These are phyloP conservation scores for Goffeauzyma gilvescens DNA, from an alignment of 768 basidiomycete genomes.

Conservation along the genomic window DNA sequence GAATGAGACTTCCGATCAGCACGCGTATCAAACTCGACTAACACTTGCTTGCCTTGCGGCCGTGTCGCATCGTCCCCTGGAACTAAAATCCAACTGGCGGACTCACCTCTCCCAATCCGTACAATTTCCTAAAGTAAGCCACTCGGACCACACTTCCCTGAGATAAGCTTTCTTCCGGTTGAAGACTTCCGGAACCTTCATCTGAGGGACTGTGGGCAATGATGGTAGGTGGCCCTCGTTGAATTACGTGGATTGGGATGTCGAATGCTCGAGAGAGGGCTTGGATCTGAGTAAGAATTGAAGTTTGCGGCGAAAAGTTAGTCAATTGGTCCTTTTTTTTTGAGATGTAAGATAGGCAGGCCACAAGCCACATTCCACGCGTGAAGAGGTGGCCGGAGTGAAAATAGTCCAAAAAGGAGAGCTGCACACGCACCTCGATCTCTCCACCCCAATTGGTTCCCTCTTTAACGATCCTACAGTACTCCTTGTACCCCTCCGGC, in stretches of 20 bases:
- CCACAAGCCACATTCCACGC: too few species aligned
- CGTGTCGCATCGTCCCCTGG: background rate
- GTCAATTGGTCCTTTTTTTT: too few species aligned
- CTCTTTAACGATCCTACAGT: slow-evolving; percentile 58
- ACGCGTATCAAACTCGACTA: too few species aligned
- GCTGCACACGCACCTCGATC: slow-evolving; percentile 43
- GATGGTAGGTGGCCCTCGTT: slow-evolving; percentile 57
- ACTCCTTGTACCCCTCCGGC: slow-evolving; percentile 41
- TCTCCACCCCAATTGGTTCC: slow-evolving; percentile 95
- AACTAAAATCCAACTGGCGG: background rate
- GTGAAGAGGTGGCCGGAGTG: too few species aligned
- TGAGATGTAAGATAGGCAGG: too few species aligned
- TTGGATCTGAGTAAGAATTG: slow-evolving; percentile 54
- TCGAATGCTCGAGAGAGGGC: slow-evolving; percentile 65
- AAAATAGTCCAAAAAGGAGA: too few species aligned
- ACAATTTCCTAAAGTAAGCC: slow-evolving; percentile 85
- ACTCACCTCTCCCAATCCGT: slow-evolving; percentile 82
- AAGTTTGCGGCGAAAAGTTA: too few species aligned
- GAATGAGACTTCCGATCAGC: too few species aligned
- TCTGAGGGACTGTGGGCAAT: slow-evolving; percentile 58
- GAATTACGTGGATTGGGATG: slow-evolving; percentile 77
- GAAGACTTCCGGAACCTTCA: slow-evolving; percentile 24
- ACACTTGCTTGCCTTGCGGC: too few species aligned
- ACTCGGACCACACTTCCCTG: slow-evolving; percentile 43
- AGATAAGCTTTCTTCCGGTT: slow-evolving; percentile 23